phyloP scores from a whole-genome alignment of 108 stramenopile species.

The Cylindrotheca fusiformis region DNA sequence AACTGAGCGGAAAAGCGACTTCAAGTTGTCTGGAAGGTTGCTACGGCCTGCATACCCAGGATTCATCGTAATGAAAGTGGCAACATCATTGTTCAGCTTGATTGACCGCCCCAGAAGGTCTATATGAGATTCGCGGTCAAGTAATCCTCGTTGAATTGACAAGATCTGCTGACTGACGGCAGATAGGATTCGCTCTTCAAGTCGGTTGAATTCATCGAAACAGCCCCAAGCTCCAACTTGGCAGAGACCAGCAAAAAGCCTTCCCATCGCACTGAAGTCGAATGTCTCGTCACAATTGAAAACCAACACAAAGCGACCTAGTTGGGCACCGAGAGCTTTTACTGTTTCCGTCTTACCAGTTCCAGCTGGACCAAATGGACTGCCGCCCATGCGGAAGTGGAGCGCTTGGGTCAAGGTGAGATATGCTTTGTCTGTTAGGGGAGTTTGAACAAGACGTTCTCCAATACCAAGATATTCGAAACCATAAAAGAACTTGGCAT shows the following conservation, averaged over 20 bases:
- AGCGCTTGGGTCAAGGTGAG: constrained; percentile 96
- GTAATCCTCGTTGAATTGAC: constrained; percentile 91
- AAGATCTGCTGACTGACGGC: constrained; percentile 98
- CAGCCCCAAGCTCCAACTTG: constrained; percentile 97
- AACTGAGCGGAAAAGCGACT: constrained; percentile 95
- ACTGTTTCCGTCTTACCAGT: constrained; percentile 99
- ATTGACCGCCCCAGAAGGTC: constrained; percentile 76
- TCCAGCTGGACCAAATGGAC: constrained; percentile 98
- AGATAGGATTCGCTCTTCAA: constrained; percentile 94
- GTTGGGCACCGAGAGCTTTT: constrained; percentile 94
- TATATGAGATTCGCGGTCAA: constrained; percentile 63
- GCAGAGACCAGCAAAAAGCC: constrained; percentile 96
- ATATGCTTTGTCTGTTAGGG: constrained; percentile 97
- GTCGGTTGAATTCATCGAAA: constrained; percentile 99
- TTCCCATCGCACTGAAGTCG: constrained; percentile 97
- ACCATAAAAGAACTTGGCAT: constrained; percentile 94
- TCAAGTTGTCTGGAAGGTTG: constrained; percentile 98
- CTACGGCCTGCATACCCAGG: constrained; percentile 99
- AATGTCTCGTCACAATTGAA: constrained; percentile 97
- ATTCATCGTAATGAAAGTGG: constrained; percentile 99
- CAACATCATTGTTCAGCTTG: constrained; percentile 89
- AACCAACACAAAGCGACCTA: constrained; percentile 96
- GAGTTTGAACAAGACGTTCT: constrained; percentile 97
- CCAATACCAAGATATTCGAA: constrained; percentile 98
- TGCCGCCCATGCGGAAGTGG: constrained; percentile 95